A percentile compares a stretch with the other conserved stretches of the same genome.
These are phyloP conservation scores for Roridomyces roridus DNA, from an alignment of 768 basidiomycete species.

Conservation along the genomic window DNA sequence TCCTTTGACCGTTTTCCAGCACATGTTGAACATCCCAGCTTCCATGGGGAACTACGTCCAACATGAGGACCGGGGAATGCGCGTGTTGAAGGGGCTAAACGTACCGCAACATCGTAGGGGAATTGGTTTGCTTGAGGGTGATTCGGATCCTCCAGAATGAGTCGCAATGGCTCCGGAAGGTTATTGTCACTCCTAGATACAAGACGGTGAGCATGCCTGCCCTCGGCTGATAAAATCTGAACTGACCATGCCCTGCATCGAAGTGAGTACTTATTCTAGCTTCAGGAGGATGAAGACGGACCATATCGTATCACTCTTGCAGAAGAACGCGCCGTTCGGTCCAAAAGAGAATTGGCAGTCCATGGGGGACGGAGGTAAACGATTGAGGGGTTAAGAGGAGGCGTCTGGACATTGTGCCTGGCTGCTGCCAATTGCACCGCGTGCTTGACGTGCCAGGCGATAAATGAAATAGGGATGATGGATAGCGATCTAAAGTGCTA, in stretches of 20 bases:
- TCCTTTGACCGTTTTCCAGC: constrained; percentile 16
- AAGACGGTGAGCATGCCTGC: background rate
- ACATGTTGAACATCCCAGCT: constrained; percentile 10
- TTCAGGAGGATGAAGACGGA: too few relatives aligned
- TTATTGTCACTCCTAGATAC: constrained; percentile 17
- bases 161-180: constrained; percentile 18
- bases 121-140: constrained; percentile 20
- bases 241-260: constrained; percentile 25
- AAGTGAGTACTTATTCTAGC: too few relatives aligned
- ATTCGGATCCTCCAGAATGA: constrained; percentile 23
- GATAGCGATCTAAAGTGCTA: background rate
- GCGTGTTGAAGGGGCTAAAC: too few relatives aligned
- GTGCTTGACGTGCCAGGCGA: background rate
- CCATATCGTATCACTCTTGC: constrained; percentile 8
- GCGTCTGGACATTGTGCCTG: background rate
- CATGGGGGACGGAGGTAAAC: constrained; percentile 13
- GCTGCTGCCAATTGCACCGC: constrained; percentile 3
- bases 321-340: constrained; percentile 21
- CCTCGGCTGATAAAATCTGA: background rate
- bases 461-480: constrained; percentile 12
- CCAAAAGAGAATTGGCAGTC: constrained; percentile 26
- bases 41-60: constrained; percentile 11
- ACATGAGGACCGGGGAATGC: too few relatives aligned
- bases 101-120: constrained; percentile 21
- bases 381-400: background rate